Evolutionary conservation across 2,329 filamentous ascomycete species (phyloP).

Genomic region (Penicillium fuscoglaucum): DNA sequence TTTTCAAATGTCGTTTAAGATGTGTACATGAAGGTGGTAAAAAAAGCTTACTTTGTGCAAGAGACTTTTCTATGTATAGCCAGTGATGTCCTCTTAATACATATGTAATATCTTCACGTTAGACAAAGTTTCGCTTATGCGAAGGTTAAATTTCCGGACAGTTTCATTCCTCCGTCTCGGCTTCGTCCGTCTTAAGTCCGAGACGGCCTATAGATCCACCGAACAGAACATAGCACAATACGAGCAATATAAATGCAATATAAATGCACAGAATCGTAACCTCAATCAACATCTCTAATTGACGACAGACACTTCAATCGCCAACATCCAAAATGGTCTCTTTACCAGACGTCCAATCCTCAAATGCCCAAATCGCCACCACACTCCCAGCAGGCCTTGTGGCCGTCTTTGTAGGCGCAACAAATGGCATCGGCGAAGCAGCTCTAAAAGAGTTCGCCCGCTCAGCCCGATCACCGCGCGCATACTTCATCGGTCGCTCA

Average conservation of each 20-base stretch:
- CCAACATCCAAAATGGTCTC: constrained; percentile 11
- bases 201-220: background rate
- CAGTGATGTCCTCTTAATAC: background rate
- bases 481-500: constrained; percentile 53
- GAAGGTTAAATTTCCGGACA: background rate
- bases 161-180: background rate
- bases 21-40: too few species aligned
- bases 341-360: constrained; percentile 11
- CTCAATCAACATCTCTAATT: too few species aligned
- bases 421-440: constrained; percentile 53
- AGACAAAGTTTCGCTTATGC: background rate
- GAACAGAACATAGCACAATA: background rate
- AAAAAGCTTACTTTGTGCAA: too few species aligned
- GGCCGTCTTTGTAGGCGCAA: constrained; percentile 54
- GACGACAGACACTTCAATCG: background rate
- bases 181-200: constrained; percentile 1
- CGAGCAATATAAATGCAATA: background rate
- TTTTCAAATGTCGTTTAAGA: too few species aligned
- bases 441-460: constrained; percentile 50
- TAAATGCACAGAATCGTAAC: background rate
- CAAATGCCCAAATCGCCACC: constrained; percentile 13
- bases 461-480: constrained; percentile 42
- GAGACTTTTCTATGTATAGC: too few species aligned
- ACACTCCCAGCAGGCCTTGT: constrained; percentile 44
- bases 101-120: background rate